Evolutionary conservation across 2,329 filamentous ascomycete genomes (phyloP), one percentile per base, ranked within the genome.

Genomic region (Neonectria magnoliae): DNA sequence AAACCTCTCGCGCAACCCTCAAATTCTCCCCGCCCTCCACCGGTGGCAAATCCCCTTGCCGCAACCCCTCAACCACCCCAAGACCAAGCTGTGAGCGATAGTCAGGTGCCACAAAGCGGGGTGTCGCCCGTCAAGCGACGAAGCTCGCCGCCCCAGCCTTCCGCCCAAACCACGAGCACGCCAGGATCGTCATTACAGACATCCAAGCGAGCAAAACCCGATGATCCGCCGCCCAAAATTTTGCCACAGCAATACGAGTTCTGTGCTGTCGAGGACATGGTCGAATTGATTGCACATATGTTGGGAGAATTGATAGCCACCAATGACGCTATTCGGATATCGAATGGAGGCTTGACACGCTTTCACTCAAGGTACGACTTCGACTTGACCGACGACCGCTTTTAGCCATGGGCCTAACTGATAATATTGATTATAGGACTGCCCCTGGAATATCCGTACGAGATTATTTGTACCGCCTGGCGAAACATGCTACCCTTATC

Each of bases 251-350:
- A 86, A 73, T 99, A 99, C 78, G 93, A 97, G 78, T 82, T 89
- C 11, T 97, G 93, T 77, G 85, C 91, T 42, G 88, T 93, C 9
- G 92, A 94, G 74, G 94, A 98, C 76, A 88, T 99, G 76, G 96
- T 97, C 29, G 85, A 95, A 45, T 83, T 99, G 65, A 96, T 99
- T 70, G 90, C 94, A 50, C 93, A 97, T 75, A 98, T 99, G 96
- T 86, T 99, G 52, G 91, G 94, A 79, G 96, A 99, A 80, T 84
- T 99, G 52, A 97, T 99, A 71, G 90, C 93, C 66, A 93, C 95
- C 68, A 99, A 99, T 75, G 96, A 99, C 78, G 94, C 95, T 51
- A 87, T 98, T 60, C 90, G 91, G 72, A 79, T 79, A 62, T 79
- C 79, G 8, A 93, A 93, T 70, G 94, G 93, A 36, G 91, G 93